Evolutionary conservation across 2,329 filamentous ascomycete genomes (phyloP).

Genomic region (Ploettnerulaceae sp.): DNA sequence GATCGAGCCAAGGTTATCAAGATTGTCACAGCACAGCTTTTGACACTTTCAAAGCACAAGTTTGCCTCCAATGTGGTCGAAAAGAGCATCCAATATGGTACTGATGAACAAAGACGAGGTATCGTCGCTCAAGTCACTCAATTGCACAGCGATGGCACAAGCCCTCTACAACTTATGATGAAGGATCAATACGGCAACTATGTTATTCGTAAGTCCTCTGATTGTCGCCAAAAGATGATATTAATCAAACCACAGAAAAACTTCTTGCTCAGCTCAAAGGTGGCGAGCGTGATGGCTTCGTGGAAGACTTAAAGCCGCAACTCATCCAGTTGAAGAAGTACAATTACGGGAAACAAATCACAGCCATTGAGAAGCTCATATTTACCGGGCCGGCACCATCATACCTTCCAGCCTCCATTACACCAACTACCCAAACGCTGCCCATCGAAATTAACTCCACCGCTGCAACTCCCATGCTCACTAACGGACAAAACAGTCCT

Average conservation of each 20-base stretch:
- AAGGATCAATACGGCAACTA: conserved; percentile 94
- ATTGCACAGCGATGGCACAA: conserved; percentile 58
- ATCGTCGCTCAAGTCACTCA: conserved; percentile 63
- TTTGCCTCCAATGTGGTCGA: conserved; percentile 97
- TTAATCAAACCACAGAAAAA: conserved; percentile 59
- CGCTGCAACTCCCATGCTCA: conserved; percentile 61
- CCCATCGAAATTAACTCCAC: conserved; percentile 45
- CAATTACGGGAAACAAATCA: conserved; percentile 61
- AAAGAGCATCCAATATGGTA: conserved; percentile 75
- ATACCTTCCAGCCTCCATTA: conserved; percentile 23
- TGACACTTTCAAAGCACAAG: conserved; percentile 86
- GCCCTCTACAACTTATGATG: conserved; percentile 71
- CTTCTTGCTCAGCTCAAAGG: conserved; percentile 61
- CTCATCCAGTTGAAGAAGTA: conserved; percentile 58
- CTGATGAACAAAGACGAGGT: conserved; percentile 60
- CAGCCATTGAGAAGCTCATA: conserved; percentile 56
- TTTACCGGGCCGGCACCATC: conserved; percentile 22
- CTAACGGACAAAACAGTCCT: conserved; percentile 64
- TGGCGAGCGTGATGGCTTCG: conserved; percentile 53
- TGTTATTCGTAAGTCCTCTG: conserved; percentile 75
- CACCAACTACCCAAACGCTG: conserved; percentile 31
- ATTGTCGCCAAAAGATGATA: not conserved
- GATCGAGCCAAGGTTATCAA: conserved; percentile 70
- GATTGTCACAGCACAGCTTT: conserved; percentile 65
- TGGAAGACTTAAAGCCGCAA: conserved; percentile 59